These are phyloP conservation scores for Gossypium turneri DNA, from an alignment of 345 rosid species.

Conservation along the genomic window DNA sequence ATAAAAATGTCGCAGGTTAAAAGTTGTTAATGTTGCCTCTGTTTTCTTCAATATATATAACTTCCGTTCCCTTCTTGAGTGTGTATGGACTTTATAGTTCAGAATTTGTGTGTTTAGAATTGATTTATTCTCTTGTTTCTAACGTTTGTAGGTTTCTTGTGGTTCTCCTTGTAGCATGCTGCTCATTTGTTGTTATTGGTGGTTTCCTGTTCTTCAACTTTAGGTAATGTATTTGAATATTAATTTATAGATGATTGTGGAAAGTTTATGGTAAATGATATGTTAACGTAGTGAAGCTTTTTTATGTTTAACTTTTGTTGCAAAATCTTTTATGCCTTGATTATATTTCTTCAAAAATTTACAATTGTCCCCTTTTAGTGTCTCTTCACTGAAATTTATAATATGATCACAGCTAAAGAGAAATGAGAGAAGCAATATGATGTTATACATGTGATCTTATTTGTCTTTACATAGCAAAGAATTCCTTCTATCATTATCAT, in stretches of 20 bases:
- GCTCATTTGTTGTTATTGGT: constrained; percentile 80
- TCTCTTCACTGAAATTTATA: background rate
- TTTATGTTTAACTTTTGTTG: background rate
- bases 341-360: background rate
- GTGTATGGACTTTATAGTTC: background rate
- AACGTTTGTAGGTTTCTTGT: constrained; percentile 62
- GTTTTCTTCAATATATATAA: background rate
- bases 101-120: constrained; percentile 3
- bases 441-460: background rate
- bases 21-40: background rate
- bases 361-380: background rate
- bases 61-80: constrained; percentile 4
- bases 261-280: constrained; percentile 9
- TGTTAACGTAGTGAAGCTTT: background rate
- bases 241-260: constrained; percentile 8
- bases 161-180: constrained; percentile 71
- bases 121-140: constrained; percentile 17
- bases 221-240: constrained; percentile 51
- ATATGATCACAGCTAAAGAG: background rate
- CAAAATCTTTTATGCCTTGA: constrained; percentile 3
- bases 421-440: background rate
- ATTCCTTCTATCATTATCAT: background rate
- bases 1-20: background rate
- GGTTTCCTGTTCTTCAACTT: constrained; percentile 74
- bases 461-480: background rate